These are phyloP conservation scores for Arbutus unedo DNA, from an alignment of 148 eudicot species.

Conservation along the genomic window DNA sequence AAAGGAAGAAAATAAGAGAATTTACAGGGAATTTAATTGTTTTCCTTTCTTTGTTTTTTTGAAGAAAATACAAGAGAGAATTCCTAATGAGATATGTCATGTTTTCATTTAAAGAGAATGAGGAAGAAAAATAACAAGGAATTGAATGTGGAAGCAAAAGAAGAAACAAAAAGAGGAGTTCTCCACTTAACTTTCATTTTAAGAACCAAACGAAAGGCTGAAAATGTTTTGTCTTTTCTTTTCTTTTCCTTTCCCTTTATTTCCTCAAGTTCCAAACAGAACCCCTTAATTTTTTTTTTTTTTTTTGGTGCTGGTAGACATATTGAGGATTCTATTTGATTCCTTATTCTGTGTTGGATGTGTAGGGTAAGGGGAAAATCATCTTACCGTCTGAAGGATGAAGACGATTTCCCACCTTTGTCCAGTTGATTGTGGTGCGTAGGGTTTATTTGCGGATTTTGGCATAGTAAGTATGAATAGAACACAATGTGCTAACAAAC, in stretches of 20 bases:
- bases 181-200: neutral
- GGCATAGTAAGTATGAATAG: conserved; percentile 2
- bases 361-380: conserved; percentile 51
- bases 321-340: conserved; percentile 13
- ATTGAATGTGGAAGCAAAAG: neutral
- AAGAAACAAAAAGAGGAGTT: neutral
- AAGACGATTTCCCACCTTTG: conserved; percentile 92
- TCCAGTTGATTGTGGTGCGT: conserved; percentile 34
- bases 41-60: neutral
- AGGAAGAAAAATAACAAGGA: neutral
- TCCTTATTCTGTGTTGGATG: conserved; percentile 20
- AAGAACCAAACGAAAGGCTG: neutral
- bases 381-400: conserved; percentile 66
- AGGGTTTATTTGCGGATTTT: conserved; percentile 11
- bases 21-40: neutral
- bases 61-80: neutral
- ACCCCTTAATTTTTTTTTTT: neutral
- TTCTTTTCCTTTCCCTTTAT: neutral
- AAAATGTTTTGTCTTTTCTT: neutral
- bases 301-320: neutral
- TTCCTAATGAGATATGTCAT: neutral
- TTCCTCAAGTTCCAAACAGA: neutral
- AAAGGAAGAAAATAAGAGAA: neutral
- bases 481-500: conserved; percentile 14
- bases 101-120: neutral